Conservation (phyloP, 2,329 filamentous ascomycete species). For the Pyricularia sp. region DNA sequence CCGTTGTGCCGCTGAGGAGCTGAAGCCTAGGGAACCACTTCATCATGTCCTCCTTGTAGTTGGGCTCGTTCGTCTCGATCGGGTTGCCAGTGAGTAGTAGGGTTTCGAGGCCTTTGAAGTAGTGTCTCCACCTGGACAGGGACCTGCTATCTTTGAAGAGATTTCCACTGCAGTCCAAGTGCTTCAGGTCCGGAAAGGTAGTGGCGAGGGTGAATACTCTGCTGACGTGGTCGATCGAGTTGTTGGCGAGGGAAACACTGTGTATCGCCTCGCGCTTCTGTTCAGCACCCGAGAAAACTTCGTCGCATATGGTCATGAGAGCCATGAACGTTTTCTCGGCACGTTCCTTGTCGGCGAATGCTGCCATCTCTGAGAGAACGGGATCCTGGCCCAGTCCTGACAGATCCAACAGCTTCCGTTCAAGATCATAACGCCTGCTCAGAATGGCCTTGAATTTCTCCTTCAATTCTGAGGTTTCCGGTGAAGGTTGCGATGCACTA, state of each 20-base stretch:
- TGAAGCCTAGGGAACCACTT: slow-evolving; percentile 78
- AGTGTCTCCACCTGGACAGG: slow-evolving; percentile 67
- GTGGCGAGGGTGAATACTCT: slow-evolving; percentile 67
- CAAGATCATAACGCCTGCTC: slow-evolving; percentile 60
- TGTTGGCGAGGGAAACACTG: slow-evolving; percentile 74
- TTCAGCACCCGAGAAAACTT: slow-evolving; percentile 61
- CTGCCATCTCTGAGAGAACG: slow-evolving; percentile 62
- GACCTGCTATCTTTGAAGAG: slow-evolving; percentile 58
- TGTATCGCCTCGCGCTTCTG: slow-evolving; percentile 70
- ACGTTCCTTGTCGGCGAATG: slow-evolving; percentile 62
- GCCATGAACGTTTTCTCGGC: slow-evolving; percentile 86
- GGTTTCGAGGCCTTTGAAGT: slow-evolving; percentile 71
- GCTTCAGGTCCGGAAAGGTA: slow-evolving; percentile 76
- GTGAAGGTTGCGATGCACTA: slow-evolving; percentile 32
- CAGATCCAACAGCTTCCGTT: slow-evolving; percentile 70
- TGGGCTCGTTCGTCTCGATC: slow-evolving; percentile 49
- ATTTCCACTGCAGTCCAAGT: slow-evolving; percentile 84
- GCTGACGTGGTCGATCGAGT: slow-evolving; percentile 63
- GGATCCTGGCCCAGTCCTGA: slow-evolving; percentile 67
- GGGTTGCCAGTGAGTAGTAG: slow-evolving; percentile 73
- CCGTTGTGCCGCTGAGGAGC: slow-evolving; percentile 63
- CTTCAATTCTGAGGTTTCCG: slow-evolving; percentile 51
- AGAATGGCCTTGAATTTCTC: slow-evolving; percentile 63
- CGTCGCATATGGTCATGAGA: slow-evolving; percentile 77
- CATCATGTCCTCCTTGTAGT: slow-evolving; percentile 59